Percentiles rank a stretch among this genome's conserved stretches.
phyloP scores from a whole-genome alignment of 2,329 filamentous ascomycete species.

The Pestalotiopsis sp. region DNA sequence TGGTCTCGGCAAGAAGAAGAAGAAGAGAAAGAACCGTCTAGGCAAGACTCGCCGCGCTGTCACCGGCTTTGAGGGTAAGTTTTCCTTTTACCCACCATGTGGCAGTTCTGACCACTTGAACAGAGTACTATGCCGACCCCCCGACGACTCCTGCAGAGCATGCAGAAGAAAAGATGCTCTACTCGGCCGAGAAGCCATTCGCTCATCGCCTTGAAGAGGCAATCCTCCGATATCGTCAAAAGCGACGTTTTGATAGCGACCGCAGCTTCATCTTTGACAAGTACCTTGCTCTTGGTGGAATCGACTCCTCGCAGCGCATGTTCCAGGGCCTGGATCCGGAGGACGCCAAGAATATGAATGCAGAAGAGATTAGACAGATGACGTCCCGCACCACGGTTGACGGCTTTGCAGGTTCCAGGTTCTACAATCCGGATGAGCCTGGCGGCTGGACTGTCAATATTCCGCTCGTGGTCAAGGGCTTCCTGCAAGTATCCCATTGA shows the following conservation, averaged over 20 bases:
- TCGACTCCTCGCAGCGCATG: constrained; percentile 59
- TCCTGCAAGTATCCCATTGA: constrained; percentile 60
- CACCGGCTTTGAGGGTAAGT: constrained; percentile 71
- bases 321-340: constrained; percentile 63
- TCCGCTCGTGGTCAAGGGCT: constrained; percentile 73
- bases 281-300: constrained; percentile 81
- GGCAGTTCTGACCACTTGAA: background rate
- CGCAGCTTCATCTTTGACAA: constrained; percentile 71
- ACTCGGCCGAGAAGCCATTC: constrained; percentile 63
- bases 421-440: constrained; percentile 50
- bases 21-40: constrained; percentile 32
- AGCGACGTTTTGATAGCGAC: constrained; percentile 70
- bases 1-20: constrained; percentile 40
- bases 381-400: constrained; percentile 65
- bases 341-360: constrained; percentile 58
- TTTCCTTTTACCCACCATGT: background rate
- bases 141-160: constrained; percentile 74
- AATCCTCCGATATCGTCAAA: constrained; percentile 78
- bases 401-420: constrained; percentile 45
- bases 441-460: constrained; percentile 82
- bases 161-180: constrained; percentile 68
- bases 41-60: constrained; percentile 46
- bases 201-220: constrained; percentile 76
- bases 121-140: constrained; percentile 77
- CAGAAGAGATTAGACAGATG: constrained; percentile 65